Evolutionary conservation across 768 basidiomycete genomes (phyloP), one percentile per base, ranked within the genome.

Genomic region (Mycena galopus): DNA sequence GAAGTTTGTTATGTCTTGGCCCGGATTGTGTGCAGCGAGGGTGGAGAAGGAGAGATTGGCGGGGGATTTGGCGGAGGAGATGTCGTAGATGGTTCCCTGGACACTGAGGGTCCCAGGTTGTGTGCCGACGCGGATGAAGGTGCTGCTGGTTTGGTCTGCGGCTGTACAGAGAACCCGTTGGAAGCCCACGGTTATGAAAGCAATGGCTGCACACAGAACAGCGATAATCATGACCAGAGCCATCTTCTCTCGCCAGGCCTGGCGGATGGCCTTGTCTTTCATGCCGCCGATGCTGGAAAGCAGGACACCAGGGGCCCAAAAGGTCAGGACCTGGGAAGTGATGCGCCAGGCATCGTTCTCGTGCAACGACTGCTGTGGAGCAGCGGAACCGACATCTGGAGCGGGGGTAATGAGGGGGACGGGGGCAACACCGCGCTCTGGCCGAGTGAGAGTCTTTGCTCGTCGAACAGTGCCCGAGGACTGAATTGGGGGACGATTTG

Each of bases 221-320:
- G 89, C 75, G 61, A 96, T 94, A 78, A 98, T 92, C 81, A 94
- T 91, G 82, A 97, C 98, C 4, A 99, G 86, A 8, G 96, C 91
- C 69, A 97, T 92, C 86, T 99, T 99, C 83, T 99, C 98, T 79
- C 97, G 90, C 98, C 98, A 99, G 1, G 98, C 98, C 81, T 98
- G 95, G 72, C 91, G 86, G 64, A 89, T 87, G 42, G 89, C 86
- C 77, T 88, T 88, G 82, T 97, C 96, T 79, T 89, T 93, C 80
- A 98, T 86, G 55, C 96, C 94, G 68, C 93, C 94, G 14, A 96
- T 47, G 2, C 91, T 89, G 27, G 88, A 82, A 67, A 98, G 89
- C 27, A 96, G 81, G 77, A 93, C 88, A 56, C 89, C 87, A 29
- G 97, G 96, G 2, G 95, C 97, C 96, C 96, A 98, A 80, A 93